phyloP scores from a whole-genome alignment of 78 protist genomes.

The Neovahlkampfia damariscottae region DNA sequence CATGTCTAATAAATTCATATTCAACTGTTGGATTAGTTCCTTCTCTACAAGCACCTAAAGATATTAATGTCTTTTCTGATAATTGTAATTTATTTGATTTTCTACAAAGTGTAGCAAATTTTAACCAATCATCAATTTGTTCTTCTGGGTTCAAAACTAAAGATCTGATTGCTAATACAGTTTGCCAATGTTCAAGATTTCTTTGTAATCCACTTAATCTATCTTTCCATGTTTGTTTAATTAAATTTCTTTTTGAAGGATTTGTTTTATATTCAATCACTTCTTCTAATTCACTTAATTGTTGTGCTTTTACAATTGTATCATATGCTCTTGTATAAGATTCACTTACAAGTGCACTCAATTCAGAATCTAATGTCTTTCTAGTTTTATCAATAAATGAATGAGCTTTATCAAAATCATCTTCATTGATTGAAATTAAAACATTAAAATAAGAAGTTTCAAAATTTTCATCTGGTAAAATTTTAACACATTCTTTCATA shows the following conservation, averaged over 20 bases:
- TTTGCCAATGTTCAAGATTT: slow-evolving; percentile 80
- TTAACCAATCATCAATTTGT: slow-evolving; percentile 61
- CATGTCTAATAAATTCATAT: slow-evolving; percentile 63
- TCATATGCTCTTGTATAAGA: slow-evolving; percentile 68
- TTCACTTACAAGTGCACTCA: slow-evolving; percentile 79
- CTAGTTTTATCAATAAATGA: slow-evolving; percentile 54
- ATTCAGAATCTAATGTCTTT: slow-evolving; percentile 57
- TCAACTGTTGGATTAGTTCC: slow-evolving; percentile 18
- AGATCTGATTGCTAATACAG: slow-evolving; percentile 55
- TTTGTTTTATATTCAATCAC: slow-evolving; percentile 29
- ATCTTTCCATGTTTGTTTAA: slow-evolving; percentile 39
- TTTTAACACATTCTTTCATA: slow-evolving; percentile 37
- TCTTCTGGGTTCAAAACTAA: slow-evolving; percentile 67
- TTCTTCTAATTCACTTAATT: slow-evolving; percentile 78
- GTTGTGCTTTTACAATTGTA: slow-evolving; percentile 50
- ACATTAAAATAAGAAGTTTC: slow-evolving; percentile 58
- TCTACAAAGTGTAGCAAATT: slow-evolving; percentile 68
- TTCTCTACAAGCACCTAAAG: not conserved
- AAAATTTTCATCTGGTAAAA: slow-evolving; percentile 38
- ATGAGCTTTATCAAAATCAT: slow-evolving; percentile 26
- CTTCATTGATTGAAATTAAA: slow-evolving; percentile 47
- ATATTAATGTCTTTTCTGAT: slow-evolving; percentile 5
- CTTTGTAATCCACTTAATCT: slow-evolving; percentile 68
- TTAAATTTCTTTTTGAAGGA: not conserved
- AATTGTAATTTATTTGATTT: slow-evolving; percentile 33